Base-by-base conservation (phyloP, 495 filamentous ascomycete genomes). In the Aspergillus homomorphus region DNA sequence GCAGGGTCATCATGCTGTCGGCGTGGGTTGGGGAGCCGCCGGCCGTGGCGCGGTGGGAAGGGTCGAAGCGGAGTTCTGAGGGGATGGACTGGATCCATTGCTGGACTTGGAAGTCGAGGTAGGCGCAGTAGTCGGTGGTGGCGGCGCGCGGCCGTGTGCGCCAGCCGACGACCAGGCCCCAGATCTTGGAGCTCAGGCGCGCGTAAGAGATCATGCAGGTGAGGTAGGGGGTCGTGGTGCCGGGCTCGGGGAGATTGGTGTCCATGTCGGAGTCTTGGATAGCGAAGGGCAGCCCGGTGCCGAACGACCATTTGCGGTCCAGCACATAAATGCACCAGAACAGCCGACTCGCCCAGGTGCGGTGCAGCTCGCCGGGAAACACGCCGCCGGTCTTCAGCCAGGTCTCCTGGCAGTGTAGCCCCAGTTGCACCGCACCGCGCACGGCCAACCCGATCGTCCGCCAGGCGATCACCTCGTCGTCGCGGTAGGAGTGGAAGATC, bases 281-380 rank as follows among this genome's bases (percentile, higher is more conserved):
- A 14, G 85, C 84, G 71, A 89, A 93, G 0, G 89, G 89, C 67
- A 93, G 73, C 2, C 90, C 90, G 0, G 87, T 90, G 18, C 87
- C 87, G 59, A 95, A 92, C 52, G 85, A 88, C 86, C 87, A 93
- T 42, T 91, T 79, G 6, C 88, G 77, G 66, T 95, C 90, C 22
- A 95, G 78, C 1, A 90, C 85, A 59, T 91, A 92, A 21, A 89
- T 82, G n/a, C 87, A 83, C 90, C 90, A 95, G 67, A 92, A 95
- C 0, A 88, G 80, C 33, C 85, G 80, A 28, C 87, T 79, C 0
- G 85, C 88, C 63, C 80, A 80, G 15, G 74, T 77, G 24, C 85
- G 81, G 43, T 88, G 85, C 19, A 78, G 61, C 43, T 87, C 81
- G 46, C 84, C 83, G 6, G 84, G 77, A 55, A 81, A 77, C 42